Conservation (phyloP, 495 filamentous ascomycete genomes). For the Penicillium cosmopolitanum region DNA sequence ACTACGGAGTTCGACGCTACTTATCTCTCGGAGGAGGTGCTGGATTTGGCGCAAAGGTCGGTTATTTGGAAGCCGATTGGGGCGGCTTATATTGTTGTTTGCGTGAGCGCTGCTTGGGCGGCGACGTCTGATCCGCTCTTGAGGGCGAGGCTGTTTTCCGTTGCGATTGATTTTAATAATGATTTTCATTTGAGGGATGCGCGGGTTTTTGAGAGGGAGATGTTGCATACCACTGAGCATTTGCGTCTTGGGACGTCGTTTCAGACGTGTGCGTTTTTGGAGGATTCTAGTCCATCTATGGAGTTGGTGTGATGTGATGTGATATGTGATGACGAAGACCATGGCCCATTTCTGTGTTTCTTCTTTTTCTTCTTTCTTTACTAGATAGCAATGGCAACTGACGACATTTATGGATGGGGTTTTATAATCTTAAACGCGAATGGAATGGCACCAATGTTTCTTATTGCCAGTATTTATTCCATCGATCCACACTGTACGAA, state of each 20-base stretch:
- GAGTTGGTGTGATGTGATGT: too few relatives aligned
- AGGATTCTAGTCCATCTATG: not conserved
- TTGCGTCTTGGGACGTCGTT: constrained; percentile 19
- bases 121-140: constrained; percentile 26
- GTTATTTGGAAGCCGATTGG: constrained; percentile 39
- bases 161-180: constrained; percentile 31
- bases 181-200: constrained; percentile 28
- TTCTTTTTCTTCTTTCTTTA: too few relatives aligned
- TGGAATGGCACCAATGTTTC: not conserved
- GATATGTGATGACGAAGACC: not conserved
- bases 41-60: constrained; percentile 31
- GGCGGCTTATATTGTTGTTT: constrained; percentile 35
- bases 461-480: not conserved
- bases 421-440: not conserved
- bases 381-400: not conserved
- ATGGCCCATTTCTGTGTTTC: too few relatives aligned
- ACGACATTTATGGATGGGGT: too few relatives aligned
- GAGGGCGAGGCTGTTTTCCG: constrained; percentile 13
- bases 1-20: constrained; percentile 25
- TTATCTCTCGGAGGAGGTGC: constrained; percentile 31
- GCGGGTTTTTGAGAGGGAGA: not conserved
- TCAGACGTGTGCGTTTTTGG: not conserved
- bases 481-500: not conserved
- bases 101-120: constrained; percentile 33
- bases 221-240: constrained; percentile 19